phyloP scores from a whole-genome alignment of 257 asterid species.

The Lithospermum erythrorhizon region DNA sequence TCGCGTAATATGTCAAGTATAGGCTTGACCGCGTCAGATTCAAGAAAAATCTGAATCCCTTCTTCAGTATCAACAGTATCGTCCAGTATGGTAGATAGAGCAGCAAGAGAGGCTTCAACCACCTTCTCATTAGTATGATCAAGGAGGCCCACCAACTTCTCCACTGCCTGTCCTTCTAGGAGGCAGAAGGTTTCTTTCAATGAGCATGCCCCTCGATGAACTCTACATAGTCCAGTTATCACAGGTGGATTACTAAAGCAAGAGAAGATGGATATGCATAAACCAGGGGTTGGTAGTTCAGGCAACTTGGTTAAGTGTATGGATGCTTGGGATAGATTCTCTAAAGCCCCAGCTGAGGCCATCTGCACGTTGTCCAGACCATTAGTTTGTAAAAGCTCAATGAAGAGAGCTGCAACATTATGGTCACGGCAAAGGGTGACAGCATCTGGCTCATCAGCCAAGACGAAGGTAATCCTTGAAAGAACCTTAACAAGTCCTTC shows the following conservation, averaged over 20 bases:
- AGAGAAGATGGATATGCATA: conserved; percentile 54
- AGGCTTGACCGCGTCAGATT: conserved; percentile 60
- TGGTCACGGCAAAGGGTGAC: conserved; percentile 49
- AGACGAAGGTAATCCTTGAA: conserved; percentile 56
- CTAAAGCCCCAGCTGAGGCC: conserved; percentile 84
- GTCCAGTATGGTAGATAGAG: conserved; percentile 65
- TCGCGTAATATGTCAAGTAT: conserved; percentile 64
- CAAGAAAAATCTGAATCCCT: conserved; percentile 61
- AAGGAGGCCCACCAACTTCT: conserved; percentile 64
- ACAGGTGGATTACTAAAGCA: conserved; percentile 58
- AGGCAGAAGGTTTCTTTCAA: conserved; percentile 69
- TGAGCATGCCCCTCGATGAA: conserved; percentile 69
- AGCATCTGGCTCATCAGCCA: conserved; percentile 45
- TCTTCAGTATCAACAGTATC: conserved; percentile 66
- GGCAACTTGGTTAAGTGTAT: conserved; percentile 57
- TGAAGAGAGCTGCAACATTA: conserved; percentile 57
- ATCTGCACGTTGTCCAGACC: conserved; percentile 91
- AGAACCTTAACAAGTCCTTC: conserved; percentile 96
- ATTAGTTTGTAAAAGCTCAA: conserved; percentile 68
- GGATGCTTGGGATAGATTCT: conserved; percentile 72
- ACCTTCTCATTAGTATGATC: conserved; percentile 80
- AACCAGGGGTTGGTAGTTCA: conserved; percentile 50
- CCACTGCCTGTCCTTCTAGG: conserved; percentile 76
- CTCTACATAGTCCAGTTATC: conserved; percentile 53
- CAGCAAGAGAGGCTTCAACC: conserved; percentile 88